Conservation (phyloP, 2,329 filamentous ascomycete species). For the Colletotrichum musae region DNA sequence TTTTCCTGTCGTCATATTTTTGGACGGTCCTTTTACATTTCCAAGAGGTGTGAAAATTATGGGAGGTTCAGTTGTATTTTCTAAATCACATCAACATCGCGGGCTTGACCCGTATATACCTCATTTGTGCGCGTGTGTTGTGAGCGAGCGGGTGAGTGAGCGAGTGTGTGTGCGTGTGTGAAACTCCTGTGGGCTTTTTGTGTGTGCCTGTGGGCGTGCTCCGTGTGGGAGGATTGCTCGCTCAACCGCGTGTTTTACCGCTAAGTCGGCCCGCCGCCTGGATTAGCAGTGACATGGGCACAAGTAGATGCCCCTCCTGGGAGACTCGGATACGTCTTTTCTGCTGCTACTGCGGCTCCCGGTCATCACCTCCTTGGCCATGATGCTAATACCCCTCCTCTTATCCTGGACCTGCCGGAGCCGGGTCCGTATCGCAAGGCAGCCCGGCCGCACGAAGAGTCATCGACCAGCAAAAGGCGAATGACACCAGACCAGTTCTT, state of each 20-base stretch:
- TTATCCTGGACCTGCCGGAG: background rate
- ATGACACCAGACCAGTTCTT: background rate
- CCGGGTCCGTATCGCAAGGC: background rate
- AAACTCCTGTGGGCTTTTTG: constrained; percentile 2
- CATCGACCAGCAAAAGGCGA: background rate
- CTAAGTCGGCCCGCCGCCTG: constrained; percentile 30
- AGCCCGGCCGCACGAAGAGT: background rate
- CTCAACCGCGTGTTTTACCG: constrained; percentile 12
- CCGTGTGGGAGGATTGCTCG: constrained; percentile 6
- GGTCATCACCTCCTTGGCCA: background rate
- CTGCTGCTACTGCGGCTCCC: constrained; percentile 1
- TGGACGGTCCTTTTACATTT: constrained; percentile 23
- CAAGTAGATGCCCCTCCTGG: constrained; percentile 23
- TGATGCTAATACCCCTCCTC: background rate
- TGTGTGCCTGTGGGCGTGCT: constrained; percentile 23
- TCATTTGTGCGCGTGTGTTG: constrained; percentile 20
- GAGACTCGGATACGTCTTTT: constrained; percentile 3
- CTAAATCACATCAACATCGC: constrained; percentile 6
- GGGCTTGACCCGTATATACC: constrained; percentile 17
- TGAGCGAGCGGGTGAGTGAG: too few relatives aligned
- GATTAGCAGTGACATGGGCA: constrained; percentile 33
- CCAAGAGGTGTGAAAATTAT: constrained; percentile 15
- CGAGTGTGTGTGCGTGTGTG: background rate
- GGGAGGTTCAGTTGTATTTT: constrained; percentile 25
- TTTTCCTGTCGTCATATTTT: constrained; percentile 18